phyloP scores from a whole-genome alignment of 2,329 filamentous ascomycete genomes.

The Aureobasidium melanogenum region DNA sequence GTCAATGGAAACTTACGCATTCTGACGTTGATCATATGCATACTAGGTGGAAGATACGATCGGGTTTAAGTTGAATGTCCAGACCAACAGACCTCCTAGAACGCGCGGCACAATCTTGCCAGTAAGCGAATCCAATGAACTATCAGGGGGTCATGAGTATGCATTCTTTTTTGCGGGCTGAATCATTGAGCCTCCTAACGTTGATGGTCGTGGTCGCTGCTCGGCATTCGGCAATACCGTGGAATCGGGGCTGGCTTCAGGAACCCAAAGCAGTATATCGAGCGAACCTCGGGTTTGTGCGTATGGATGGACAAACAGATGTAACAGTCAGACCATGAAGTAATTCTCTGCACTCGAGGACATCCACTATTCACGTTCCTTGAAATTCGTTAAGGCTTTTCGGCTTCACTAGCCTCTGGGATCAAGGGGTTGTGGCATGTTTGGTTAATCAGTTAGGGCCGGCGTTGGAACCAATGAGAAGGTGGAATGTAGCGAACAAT shows the following conservation, averaged over 20 bases:
- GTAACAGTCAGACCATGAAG: conserved; percentile 1
- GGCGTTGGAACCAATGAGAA: neutral
- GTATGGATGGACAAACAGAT: neutral
- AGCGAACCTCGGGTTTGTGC: neutral
- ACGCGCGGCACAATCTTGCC: neutral
- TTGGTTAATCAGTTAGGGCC: neutral
- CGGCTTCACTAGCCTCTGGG: neutral
- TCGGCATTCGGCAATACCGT: neutral
- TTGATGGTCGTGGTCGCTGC: neutral
- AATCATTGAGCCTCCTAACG: neutral
- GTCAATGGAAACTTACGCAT: no score
- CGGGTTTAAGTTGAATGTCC: neutral
- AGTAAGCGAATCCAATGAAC: neutral
- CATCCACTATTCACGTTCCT: neutral
- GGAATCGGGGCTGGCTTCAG: neutral
- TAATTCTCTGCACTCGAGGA: neutral
- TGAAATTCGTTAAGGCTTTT: neutral
- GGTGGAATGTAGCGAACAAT: neutral
- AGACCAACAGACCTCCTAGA: neutral
- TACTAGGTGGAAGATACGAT: neutral
- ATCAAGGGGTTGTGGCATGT: neutral
- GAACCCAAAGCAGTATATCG: neutral
- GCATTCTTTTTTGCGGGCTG: no score
- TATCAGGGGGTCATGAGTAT: neutral
- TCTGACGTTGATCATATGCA: no score